A percentile compares a stretch with the other conserved stretches of the same genome.
Conservation (phyloP, 257 asterid genomes). For the Penstemon davidsonii region DNA sequence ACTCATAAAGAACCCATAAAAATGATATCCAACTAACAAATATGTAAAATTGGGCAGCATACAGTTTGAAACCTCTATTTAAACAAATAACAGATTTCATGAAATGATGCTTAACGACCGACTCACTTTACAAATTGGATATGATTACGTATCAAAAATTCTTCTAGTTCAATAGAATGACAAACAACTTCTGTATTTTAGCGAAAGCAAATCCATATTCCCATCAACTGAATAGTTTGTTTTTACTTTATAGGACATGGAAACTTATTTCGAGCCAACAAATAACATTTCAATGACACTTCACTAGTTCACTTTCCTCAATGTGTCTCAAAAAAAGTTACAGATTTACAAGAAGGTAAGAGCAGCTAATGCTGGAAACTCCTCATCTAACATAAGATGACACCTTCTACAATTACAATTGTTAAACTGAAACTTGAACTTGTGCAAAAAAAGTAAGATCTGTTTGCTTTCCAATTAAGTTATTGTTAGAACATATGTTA, state of each 20-base stretch:
- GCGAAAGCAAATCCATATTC: background rate
- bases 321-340: background rate
- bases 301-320: background rate
- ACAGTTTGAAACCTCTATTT: background rate
- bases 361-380: slow-evolving; percentile 7
- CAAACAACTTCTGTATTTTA: background rate
- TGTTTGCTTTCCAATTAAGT: no score
- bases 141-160: no score
- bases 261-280: background rate
- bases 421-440: no score
- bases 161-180: slow-evolving; percentile 1
- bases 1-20: background rate
- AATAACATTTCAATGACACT: no score
- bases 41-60: background rate
- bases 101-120: background rate
- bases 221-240: background rate
- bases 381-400: background rate
- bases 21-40: background rate
- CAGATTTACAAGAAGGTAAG: background rate
- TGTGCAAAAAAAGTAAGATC: no score
- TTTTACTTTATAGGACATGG: background rate
- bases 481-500: background rate
- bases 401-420: background rate
- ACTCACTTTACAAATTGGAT: background rate
- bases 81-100: background rate